Percentiles rank a stretch among this genome's conserved stretches.
These are phyloP conservation scores for Aspergillus versicolor DNA, from an alignment of 2,329 filamentous ascomycete genomes.

Conservation along the genomic window DNA sequence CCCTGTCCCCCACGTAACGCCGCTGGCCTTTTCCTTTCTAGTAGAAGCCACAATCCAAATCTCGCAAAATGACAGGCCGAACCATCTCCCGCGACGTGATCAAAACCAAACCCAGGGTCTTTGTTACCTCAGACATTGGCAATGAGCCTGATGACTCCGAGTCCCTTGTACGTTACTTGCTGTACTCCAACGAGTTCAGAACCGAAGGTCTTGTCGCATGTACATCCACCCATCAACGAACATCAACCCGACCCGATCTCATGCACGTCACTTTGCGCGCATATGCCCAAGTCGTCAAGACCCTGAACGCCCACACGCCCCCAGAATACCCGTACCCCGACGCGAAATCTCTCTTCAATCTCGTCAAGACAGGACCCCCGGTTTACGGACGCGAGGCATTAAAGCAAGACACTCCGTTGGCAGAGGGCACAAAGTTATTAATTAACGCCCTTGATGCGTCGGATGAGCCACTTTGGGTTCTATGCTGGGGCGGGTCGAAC, in stretches of 20 bases:
- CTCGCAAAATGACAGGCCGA: too few species aligned
- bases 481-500: conserved; percentile 57
- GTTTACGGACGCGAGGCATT: conserved; percentile 40
- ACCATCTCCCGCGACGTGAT: too few species aligned
- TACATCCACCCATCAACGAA: conserved; percentile 48
- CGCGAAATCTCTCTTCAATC: conserved; percentile 33
- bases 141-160: conserved; percentile 7
- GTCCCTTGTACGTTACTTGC: conserved; percentile 23
- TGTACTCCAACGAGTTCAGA: conserved; percentile 49
- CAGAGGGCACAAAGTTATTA: conserved; percentile 47
- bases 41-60: too few species aligned
- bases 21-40: too few species aligned
- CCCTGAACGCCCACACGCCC: conserved; percentile 51
- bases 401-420: conserved; percentile 31
- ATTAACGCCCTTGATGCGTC: conserved; percentile 36
- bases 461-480: conserved; percentile 52
- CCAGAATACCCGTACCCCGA: conserved; percentile 44
- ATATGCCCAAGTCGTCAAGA: conserved; percentile 46
- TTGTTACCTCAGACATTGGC: conserved; percentile 2
- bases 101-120: conserved; percentile 6
- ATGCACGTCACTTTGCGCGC: conserved; percentile 46
- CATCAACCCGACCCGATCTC: conserved; percentile 41
- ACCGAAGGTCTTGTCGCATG: conserved; percentile 47
- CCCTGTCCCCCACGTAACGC: too few species aligned
- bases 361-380: conserved; percentile 42